Evolutionary conservation across 345 rosid genomes (phyloP).

Genomic region (Raphanus sativus): DNA sequence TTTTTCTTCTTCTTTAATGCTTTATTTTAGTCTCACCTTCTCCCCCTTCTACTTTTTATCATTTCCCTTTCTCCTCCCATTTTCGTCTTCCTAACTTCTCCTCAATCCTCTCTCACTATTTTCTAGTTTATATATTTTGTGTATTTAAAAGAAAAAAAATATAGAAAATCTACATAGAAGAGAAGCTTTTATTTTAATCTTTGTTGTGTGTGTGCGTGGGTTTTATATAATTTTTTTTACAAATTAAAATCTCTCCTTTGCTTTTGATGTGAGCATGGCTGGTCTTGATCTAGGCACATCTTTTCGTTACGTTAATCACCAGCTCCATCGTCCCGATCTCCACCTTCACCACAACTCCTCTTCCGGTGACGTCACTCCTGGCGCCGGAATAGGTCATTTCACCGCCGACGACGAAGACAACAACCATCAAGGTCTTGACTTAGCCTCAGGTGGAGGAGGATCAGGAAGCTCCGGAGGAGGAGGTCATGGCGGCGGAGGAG

Average conservation of each 20-base stretch:
- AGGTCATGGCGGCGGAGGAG: slow-evolving; percentile 29
- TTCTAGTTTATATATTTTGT: neutral
- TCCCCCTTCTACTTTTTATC: slow-evolving; percentile 41
- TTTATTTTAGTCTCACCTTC: slow-evolving; percentile 40
- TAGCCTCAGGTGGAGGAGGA: slow-evolving; percentile 42
- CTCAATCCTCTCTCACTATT: slow-evolving; percentile 21
- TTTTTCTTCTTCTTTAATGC: slow-evolving; percentile 39
- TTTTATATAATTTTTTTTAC: slow-evolving; percentile 32
- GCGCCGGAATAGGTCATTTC: slow-evolving; percentile 44
- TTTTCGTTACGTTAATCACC: slow-evolving; percentile 47
- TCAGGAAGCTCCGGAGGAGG: slow-evolving; percentile 45
- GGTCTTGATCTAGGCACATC: slow-evolving; percentile 58
- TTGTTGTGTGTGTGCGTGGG: slow-evolving; percentile 27
- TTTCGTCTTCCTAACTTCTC: slow-evolving; percentile 25
- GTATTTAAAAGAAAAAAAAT: neutral
- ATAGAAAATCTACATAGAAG: slow-evolving; percentile 35
- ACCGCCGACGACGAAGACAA: slow-evolving; percentile 42
- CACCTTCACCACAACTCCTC: slow-evolving; percentile 46
- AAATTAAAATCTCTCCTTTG: slow-evolving; percentile 25
- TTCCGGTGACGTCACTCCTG: slow-evolving; percentile 43
- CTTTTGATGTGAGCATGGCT: slow-evolving; percentile 48
- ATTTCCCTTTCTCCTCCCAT: slow-evolving; percentile 30
- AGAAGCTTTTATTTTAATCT: slow-evolving; percentile 41
- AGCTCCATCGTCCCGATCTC: slow-evolving; percentile 52
- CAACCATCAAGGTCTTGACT: slow-evolving; percentile 55